These are phyloP conservation scores for Calonectria fujianensis DNA, from an alignment of 2,329 filamentous ascomycete species.

Conservation along the genomic window DNA sequence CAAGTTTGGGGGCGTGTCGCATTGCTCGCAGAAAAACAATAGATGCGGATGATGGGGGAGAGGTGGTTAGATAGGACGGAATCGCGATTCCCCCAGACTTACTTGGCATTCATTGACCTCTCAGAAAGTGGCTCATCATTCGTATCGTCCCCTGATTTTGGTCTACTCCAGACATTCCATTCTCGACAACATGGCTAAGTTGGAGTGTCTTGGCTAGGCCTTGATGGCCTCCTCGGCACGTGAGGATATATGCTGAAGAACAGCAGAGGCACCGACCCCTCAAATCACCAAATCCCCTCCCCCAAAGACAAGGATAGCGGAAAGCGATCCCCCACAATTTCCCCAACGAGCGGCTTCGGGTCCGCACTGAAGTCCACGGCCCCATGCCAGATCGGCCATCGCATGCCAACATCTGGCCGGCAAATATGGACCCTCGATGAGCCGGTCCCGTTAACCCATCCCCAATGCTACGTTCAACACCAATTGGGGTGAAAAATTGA, in stretches of 20 bases:
- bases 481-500: neutral
- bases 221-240: neutral
- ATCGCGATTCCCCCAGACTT: constrained; percentile 14
- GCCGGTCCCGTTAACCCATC: constrained; percentile 16
- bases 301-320: constrained; percentile 4
- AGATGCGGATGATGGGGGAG: neutral
- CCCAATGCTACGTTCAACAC: constrained; percentile 3
- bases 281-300: neutral
- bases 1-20: neutral
- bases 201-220: neutral
- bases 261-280: neutral
- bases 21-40: neutral
- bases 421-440: constrained; percentile 20
- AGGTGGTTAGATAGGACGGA: neutral
- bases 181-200: neutral
- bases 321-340: constrained; percentile 20
- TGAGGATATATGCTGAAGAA: neutral
- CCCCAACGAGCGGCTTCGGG: constrained; percentile 11
- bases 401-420: constrained; percentile 7
- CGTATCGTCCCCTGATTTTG: neutral
- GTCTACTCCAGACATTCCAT: neutral
- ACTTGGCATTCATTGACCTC: neutral
- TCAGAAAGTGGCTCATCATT: neutral
- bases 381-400: constrained; percentile 30
- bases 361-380: neutral